phyloP scores from a whole-genome alignment of 73 alveolate genomes.

The Urostyla sp. region DNA sequence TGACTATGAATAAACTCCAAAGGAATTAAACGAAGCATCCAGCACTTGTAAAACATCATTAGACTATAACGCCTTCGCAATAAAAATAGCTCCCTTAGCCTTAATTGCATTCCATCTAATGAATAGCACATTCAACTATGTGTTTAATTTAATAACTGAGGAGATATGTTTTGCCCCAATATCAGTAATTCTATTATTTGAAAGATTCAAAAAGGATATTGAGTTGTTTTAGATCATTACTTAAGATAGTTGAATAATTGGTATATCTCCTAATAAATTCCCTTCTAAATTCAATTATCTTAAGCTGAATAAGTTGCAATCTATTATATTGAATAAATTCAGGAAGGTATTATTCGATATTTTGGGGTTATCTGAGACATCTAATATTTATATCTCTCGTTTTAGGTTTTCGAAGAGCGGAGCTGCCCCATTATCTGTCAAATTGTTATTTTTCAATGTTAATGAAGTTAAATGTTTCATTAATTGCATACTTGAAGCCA shows the following conservation, averaged over 20 bases:
- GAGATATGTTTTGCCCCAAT: constrained; percentile 13
- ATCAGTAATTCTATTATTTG: constrained; percentile 54
- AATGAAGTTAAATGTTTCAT: constrained; percentile 10
- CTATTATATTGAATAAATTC: neutral
- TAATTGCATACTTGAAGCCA: constrained; percentile 20
- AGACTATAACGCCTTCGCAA: constrained; percentile 49
- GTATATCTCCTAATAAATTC: constrained; percentile 34
- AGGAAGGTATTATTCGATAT: neutral
- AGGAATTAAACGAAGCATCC: constrained; percentile 75
- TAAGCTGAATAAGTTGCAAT: neutral
- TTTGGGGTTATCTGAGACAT: constrained; percentile 25
- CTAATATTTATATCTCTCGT: neutral
- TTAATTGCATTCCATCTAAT: constrained; percentile 72
- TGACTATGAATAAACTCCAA: constrained; percentile 31
- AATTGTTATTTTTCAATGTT: neutral
- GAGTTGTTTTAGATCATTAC: constrained; percentile 48
- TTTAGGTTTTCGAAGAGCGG: neutral
- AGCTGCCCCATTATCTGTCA: constrained; percentile 5
- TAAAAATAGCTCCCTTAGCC: constrained; percentile 59
- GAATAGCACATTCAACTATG: neutral
- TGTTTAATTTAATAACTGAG: constrained; percentile 20
- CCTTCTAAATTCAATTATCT: constrained; percentile 46
- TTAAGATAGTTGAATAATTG: neutral
- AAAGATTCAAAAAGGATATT: constrained; percentile 18
- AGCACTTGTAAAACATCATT: constrained; percentile 55